phyloP scores from a whole-genome alignment of 2,329 filamentous ascomycete genomes.

The Tolypocladium guangdongense region DNA sequence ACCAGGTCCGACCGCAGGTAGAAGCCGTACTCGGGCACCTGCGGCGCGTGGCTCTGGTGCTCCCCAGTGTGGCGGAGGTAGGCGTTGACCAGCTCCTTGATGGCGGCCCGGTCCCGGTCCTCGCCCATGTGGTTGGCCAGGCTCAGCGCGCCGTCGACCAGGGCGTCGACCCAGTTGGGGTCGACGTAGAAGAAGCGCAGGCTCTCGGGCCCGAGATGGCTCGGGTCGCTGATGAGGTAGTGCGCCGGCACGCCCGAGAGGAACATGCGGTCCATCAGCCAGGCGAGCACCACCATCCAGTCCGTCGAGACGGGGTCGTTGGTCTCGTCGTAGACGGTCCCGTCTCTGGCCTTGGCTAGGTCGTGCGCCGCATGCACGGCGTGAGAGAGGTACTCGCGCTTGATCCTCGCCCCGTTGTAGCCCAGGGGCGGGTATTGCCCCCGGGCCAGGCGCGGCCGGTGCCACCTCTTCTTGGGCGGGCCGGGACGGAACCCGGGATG shows the following conservation, averaged over 20 bases:
- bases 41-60: slow-evolving; percentile 10
- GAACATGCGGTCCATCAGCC: slow-evolving; percentile 26
- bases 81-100: slow-evolving; percentile 17
- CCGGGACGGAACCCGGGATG: too few relatives aligned
- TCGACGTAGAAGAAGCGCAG: slow-evolving; percentile 35
- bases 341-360: too few relatives aligned
- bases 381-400: too few relatives aligned
- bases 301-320: slow-evolving; percentile 22
- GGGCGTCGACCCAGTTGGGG: slow-evolving; percentile 26
- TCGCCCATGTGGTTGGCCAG: slow-evolving; percentile 25
- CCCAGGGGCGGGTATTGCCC: too few relatives aligned
- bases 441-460: too few relatives aligned
- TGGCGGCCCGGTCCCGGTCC: slow-evolving; percentile 15
- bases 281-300: slow-evolving; percentile 24
- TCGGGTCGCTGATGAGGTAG: slow-evolving; percentile 27
- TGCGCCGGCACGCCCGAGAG: slow-evolving; percentile 26
- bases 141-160: slow-evolving; percentile 32
- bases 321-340: slow-evolving; percentile 9
- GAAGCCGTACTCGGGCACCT: slow-evolving; percentile 27
- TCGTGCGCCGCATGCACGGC: too few relatives aligned
- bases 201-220: slow-evolving; percentile 21
- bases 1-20: slow-evolving; percentile 24
- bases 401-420: too few relatives aligned
- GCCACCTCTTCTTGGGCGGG: too few relatives aligned
- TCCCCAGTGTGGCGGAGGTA: slow-evolving; percentile 12